Evolutionary conservation across 2,329 filamentous ascomycete genomes (phyloP).

Genomic region (Aspergillus nomiae): DNA sequence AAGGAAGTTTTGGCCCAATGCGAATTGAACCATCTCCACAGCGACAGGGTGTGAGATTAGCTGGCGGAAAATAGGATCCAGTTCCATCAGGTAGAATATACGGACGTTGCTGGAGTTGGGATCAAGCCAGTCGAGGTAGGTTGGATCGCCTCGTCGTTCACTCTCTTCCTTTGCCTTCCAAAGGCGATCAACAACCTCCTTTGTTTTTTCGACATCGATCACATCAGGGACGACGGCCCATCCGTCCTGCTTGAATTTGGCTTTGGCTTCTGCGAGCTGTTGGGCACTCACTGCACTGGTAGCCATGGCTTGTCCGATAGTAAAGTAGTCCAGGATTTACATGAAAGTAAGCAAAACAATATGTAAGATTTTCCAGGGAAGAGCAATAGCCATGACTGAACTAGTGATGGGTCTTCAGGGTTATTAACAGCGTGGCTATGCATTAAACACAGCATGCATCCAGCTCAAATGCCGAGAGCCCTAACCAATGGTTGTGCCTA

Average conservation of each 20-base stretch:
- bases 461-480: background rate
- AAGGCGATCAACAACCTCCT: background rate
- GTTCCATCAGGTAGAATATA: constrained; percentile 7
- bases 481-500: background rate
- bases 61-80: constrained; percentile 7
- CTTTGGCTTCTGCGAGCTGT: constrained; percentile 1
- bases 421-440: background rate
- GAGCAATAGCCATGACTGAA: background rate
- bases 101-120: constrained; percentile 7
- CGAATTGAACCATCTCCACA: constrained; percentile 5
- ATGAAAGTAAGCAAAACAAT: constrained; percentile 3
- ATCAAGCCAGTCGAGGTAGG: constrained; percentile 1
- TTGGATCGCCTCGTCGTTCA: constrained; percentile 2
- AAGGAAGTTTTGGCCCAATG: constrained; percentile 8
- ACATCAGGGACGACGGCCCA: constrained; percentile 2
- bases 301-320: background rate
- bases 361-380: background rate
- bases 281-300: background rate
- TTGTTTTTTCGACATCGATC: background rate
- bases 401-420: background rate
- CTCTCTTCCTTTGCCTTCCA: constrained; percentile 2
- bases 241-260: constrained; percentile 4
- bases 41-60: constrained; percentile 5
- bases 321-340: background rate
- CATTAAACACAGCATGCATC: background rate